Evolutionary conservation across 345 rosid species (phyloP), one percentile per base, ranked within the genome.

Genomic region (Eucalyptus pauciflora): DNA sequence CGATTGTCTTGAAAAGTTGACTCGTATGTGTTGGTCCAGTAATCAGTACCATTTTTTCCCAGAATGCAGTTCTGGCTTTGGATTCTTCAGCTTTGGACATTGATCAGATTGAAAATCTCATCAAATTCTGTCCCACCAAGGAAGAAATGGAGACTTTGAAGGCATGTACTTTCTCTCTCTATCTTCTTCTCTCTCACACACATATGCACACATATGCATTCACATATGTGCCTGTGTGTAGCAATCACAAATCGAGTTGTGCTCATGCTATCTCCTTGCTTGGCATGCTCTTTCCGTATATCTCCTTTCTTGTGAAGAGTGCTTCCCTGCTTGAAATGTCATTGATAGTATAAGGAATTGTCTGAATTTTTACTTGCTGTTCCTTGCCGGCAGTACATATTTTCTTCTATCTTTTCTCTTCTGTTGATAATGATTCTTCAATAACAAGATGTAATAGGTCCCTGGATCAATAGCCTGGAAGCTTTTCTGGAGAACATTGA

Each of bases 61-160:
- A 96, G 99, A 95, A 90, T 91, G 98, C 99, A 81, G 95, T 97
- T 92, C 93, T 97, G 90, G 98, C 97, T 91, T 93, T 97, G 94
- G 99, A 97, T 94, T 94, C 99, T 58, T 93, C 95, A 71, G 94
- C 94, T 89, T 92, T 97, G 88, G 99, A 97, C 88, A 96, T 95
- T 89, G 99, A 97, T 90, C 99, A 97, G 95, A 98, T 97, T 89
- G 99, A 97, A 92, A 97, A 97, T 92, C 99, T 97, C 88, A 97
- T 97, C 93, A 97, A 95, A 88, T 97, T 97, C 91, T 97, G 98
- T 90, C 99, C 99, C 86, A 97, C 98, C 43, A 97, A 96, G 93
- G 99, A 97, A 92, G 99, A 97, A 91, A 97, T 97, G 94, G 99
- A 97, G 91, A 87, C 90, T 83, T 90, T 97, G 88, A 95, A 94